Evolutionary conservation across 2,329 filamentous ascomycete genomes (phyloP).

Genomic region (Fusarium cyanostomum): DNA sequence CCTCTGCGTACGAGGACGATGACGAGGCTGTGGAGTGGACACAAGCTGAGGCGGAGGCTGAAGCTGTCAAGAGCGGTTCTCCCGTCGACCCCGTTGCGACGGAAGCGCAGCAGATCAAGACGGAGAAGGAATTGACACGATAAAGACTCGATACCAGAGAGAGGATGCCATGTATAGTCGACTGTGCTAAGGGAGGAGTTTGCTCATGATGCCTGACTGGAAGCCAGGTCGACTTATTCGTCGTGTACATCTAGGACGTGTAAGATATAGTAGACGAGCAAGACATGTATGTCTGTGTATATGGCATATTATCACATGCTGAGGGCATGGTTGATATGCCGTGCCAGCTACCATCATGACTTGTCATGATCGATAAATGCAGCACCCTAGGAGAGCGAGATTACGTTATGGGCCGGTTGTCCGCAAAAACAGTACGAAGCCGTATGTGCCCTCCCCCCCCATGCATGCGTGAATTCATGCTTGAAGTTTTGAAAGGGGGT

Average conservation of each 20-base stretch:
- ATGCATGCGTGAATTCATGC: no score
- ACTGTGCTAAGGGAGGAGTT: slow-evolving; percentile 6
- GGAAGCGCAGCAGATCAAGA: slow-evolving; percentile 27
- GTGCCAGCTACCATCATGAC: neutral
- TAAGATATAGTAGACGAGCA: slow-evolving; percentile 39
- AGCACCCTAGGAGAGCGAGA: no score
- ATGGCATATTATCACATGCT: neutral
- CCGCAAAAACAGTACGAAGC: no score
- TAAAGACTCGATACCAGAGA: slow-evolving; percentile 6
- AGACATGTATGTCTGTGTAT: slow-evolving; percentile 14
- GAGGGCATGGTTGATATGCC: neutral
- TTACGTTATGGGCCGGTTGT: no score
- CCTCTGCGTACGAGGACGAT: slow-evolving; percentile 52
- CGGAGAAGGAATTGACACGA: slow-evolving; percentile 37
- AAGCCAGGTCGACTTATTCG: slow-evolving; percentile 19
- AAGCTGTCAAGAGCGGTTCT: slow-evolving; percentile 15
- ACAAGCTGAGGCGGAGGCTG: slow-evolving; percentile 31
- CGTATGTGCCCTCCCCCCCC: no score
- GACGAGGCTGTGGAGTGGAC: slow-evolving; percentile 39
- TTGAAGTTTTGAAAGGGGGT: no score
- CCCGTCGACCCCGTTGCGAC: slow-evolving; percentile 21
- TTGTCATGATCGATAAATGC: no score
- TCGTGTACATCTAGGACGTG: slow-evolving; percentile 42
- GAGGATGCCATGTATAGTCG: slow-evolving; percentile 24
- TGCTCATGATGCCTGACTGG: slow-evolving; percentile 3